Evolutionary conservation across 164 flowering plant species (phyloP).

Genomic region (Vitis cinerea): DNA sequence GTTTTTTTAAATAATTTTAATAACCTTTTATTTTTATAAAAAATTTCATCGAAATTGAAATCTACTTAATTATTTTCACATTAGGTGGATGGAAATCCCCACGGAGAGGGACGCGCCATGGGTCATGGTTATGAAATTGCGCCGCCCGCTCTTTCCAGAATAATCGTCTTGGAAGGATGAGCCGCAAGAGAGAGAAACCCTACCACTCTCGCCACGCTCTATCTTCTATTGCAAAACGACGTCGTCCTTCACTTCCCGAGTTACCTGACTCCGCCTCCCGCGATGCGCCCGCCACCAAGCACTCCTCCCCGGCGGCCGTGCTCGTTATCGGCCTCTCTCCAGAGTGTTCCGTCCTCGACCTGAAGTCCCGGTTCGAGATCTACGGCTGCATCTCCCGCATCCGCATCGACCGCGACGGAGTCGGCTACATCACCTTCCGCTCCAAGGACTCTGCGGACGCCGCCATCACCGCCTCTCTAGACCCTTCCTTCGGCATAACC

Average conservation of each 20-base stretch:
- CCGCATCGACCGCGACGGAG: conserved; percentile 58
- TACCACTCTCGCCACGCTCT: conserved; percentile 36
- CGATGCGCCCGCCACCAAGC: conserved; percentile 21
- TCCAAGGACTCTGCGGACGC: conserved; percentile 59
- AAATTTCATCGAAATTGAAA: no score
- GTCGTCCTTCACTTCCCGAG: conserved; percentile 34
- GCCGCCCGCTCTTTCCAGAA: no score
- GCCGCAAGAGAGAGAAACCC: conserved; percentile 58
- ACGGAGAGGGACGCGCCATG: no score
- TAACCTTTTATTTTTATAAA: no score
- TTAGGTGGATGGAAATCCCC: no score
- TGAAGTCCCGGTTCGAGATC: conserved; percentile 80
- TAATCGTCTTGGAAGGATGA: conserved; percentile 20
- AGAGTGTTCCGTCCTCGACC: conserved; percentile 67
- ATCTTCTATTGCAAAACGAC: conserved; percentile 40
- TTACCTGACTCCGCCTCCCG: conserved; percentile 10
- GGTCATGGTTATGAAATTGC: no score
- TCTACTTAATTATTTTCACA: no score
- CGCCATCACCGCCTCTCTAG: conserved; percentile 65
- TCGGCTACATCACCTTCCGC: conserved; percentile 66
- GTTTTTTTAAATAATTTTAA: no score
- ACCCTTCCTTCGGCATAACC: conserved; percentile 58
- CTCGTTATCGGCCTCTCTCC: conserved; percentile 53
- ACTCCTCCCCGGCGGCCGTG: conserved; percentile 43
- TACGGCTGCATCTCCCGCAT: conserved; percentile 75